A percentile compares a stretch with the other conserved stretches of the same genome.
These are phyloP conservation scores for Trapa incisa DNA, from an alignment of 345 rosid genomes.

Conservation along the genomic window DNA sequence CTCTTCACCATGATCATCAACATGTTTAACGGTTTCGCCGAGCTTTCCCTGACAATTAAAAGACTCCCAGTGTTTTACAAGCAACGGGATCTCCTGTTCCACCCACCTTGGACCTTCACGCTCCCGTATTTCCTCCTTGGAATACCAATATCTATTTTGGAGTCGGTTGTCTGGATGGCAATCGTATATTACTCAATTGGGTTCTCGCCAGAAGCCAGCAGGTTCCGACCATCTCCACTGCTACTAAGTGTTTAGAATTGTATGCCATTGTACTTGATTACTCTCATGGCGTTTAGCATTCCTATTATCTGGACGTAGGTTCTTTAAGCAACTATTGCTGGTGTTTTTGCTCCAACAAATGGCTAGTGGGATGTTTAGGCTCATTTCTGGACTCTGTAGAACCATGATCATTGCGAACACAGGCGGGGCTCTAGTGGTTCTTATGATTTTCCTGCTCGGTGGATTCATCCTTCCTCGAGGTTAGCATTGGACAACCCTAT, in stretches of 20 bases:
- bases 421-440: slow-evolving; percentile 57
- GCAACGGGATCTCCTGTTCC: slow-evolving; percentile 76
- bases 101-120: slow-evolving; percentile 79
- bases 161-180: slow-evolving; percentile 50
- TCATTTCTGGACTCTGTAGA: slow-evolving; percentile 59
- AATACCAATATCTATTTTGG: slow-evolving; percentile 63
- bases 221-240: slow-evolving; percentile 19
- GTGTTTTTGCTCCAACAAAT: slow-evolving; percentile 67
- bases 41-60: slow-evolving; percentile 51
- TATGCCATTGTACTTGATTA: not conserved
- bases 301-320: slow-evolving; percentile 29
- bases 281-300: not conserved
- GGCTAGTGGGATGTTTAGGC: slow-evolving; percentile 65
- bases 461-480: slow-evolving; percentile 74
- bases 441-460: slow-evolving; percentile 69
- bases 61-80: slow-evolving; percentile 87
- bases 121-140: slow-evolving; percentile 52
- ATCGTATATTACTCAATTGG: slow-evolving; percentile 60
- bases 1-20: slow-evolving; percentile 42
- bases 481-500: slow-evolving; percentile 9
- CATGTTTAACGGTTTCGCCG: slow-evolving; percentile 84
- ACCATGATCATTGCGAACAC: slow-evolving; percentile 75
- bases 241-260: not conserved
- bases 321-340: slow-evolving; percentile 62
- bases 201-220: slow-evolving; percentile 61